Base-by-base conservation (phyloP, 805 yeast genomes). In the Wickerhamiella azymoides region DNA sequence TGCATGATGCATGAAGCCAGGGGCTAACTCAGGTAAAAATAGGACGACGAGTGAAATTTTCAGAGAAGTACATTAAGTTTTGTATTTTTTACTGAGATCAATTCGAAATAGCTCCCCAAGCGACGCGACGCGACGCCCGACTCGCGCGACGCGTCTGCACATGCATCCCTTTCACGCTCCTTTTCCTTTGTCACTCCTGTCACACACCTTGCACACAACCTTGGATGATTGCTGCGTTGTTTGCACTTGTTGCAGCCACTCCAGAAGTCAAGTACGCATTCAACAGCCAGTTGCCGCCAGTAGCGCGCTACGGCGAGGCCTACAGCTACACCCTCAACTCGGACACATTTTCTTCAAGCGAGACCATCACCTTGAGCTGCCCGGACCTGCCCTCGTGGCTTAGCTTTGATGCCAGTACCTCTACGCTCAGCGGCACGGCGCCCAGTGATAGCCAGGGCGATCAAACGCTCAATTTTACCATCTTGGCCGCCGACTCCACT, bases 271-370 rank as follows among this genome's bases (percentile, higher is more conserved):
- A 82, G 39, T 84, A 80, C 67, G 88, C 94, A n/a, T 76, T 86
- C 58, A 64, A 72, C 52, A 77, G 77, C 58, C 98, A 89, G 64
- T 70, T 79, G 18, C 97, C 97, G 5, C 80, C 85, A 28, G 84
- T 92, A 11, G 97, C 94, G 4, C 71, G 93, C 48, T 74, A 76
- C 13, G 74, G 74, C 49, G 68, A 74, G 54, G 53, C 59, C 2
- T 89, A 80, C 63, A 53, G 65, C 16, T 89, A 84, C 62, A 70
- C 79, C 32, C 63, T 89, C 36, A 79, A 86, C 45, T 65, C 73
- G 49, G 76, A 78, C 53, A 89, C 97, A 2, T 85, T 74, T 61
- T 58, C 66, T 43, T 69, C 76, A 1, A 58, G 63, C 35, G 47
- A 46, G 30, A 32, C 62, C 7, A 69, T 86, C 32, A 48, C 67